Conservation (phyloP, 208 protist genomes). For the Wallacemonas sp. region DNA sequence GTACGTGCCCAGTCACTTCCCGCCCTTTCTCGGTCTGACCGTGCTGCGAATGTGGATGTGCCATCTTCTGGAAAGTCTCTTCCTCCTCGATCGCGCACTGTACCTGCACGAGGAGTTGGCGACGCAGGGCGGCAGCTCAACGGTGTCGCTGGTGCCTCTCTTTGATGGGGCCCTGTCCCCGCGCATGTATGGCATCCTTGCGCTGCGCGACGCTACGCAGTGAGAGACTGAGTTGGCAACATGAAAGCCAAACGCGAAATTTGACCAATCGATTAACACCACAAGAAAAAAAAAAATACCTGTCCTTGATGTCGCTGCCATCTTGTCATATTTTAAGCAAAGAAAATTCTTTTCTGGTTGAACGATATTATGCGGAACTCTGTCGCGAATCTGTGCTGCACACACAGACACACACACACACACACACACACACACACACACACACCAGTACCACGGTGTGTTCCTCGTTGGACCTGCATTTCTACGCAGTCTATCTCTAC, state of each 20-base stretch:
- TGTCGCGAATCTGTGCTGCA: no score
- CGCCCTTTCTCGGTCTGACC: slow-evolving; percentile 74
- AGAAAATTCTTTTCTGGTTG: no score
- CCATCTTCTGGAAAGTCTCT: slow-evolving; percentile 75
- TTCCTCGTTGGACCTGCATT: no score
- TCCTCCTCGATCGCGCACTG: slow-evolving; percentile 79
- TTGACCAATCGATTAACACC: no score
- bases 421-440: no score
- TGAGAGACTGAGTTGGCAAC: background rate
- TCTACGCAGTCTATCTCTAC: no score
- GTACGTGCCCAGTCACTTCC: slow-evolving; percentile 55
- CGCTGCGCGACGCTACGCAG: slow-evolving; percentile 36
- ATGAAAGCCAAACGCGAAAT: no score
- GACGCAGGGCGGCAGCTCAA: slow-evolving; percentile 31
- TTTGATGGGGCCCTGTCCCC: slow-evolving; percentile 85
- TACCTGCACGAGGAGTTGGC: slow-evolving; percentile 64
- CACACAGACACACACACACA: no score
- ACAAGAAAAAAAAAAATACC: slow-evolving; percentile 4
- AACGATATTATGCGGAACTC: no score
- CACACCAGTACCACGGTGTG: no score
- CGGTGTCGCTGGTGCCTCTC: slow-evolving; percentile 83
- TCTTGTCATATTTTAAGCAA: no score
- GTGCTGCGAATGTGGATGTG: slow-evolving; percentile 92
- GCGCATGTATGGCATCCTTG: slow-evolving; percentile 84
- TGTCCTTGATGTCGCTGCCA: no score